These are phyloP conservation scores for Beauveria sp. DNA, from an alignment of 2,329 filamentous ascomycete species.

Conservation along the genomic window DNA sequence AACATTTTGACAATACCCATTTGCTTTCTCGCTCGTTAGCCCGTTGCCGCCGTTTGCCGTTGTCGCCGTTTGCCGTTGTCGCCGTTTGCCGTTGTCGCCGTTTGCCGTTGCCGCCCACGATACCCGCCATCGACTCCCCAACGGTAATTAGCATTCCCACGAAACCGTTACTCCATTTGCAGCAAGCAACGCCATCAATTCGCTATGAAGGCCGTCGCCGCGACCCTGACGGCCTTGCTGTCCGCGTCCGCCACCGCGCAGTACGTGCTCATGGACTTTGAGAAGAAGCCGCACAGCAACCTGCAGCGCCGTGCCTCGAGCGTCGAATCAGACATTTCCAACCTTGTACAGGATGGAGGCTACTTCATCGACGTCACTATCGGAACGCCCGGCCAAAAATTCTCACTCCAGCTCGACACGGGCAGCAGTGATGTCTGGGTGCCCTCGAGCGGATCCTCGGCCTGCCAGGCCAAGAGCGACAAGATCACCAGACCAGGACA, in stretches of 20 bases:
- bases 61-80: too few species aligned
- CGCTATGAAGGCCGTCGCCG: slow-evolving; percentile 6
- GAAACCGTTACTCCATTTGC: background rate
- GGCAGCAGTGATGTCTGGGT: slow-evolving; percentile 62
- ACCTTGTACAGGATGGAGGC: slow-evolving; percentile 35
- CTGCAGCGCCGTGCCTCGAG: slow-evolving; percentile 33
- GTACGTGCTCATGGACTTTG: slow-evolving; percentile 42
- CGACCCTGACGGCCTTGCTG: slow-evolving; percentile 9
- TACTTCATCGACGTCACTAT: slow-evolving; percentile 52
- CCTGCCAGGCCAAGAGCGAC: slow-evolving; percentile 28
- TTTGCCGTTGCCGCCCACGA: background rate
- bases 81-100: background rate
- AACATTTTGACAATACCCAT: background rate
- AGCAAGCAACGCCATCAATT: background rate
- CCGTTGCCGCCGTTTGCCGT: background rate
- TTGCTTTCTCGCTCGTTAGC: background rate
- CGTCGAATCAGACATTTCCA: slow-evolving; percentile 36
- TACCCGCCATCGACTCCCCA: background rate
- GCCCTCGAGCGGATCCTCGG: slow-evolving; percentile 28
- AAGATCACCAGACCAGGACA: slow-evolving; percentile 16
- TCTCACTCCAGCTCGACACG: slow-evolving; percentile 56
- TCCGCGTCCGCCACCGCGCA: slow-evolving; percentile 18
- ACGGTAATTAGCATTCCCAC: background rate
- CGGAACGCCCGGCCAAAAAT: slow-evolving; percentile 48
- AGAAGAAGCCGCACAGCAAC: slow-evolving; percentile 24